phyloP scores from a whole-genome alignment of 768 basidiomycete species.

The Mycena kentingensis region DNA sequence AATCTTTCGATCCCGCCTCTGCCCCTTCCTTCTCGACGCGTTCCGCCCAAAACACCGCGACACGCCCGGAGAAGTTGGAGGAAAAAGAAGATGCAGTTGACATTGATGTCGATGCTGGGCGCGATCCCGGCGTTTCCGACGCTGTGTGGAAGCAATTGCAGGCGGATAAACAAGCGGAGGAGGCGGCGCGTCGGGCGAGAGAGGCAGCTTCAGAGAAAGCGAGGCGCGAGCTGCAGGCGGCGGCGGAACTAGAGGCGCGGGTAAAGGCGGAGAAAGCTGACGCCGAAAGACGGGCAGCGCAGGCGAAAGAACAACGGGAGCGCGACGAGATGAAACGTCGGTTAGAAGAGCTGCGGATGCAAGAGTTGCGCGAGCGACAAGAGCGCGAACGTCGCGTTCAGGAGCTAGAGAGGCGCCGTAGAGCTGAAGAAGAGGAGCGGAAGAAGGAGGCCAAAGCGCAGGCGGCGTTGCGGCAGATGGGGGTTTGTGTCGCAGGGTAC shows the following conservation, averaged over 20 bases:
- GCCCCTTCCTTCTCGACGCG: constrained; percentile 1
- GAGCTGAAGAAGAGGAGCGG: constrained; percentile 26
- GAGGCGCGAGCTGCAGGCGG: constrained; percentile 18
- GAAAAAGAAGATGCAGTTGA: background rate
- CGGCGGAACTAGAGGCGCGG: constrained; percentile 13
- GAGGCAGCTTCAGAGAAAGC: constrained; percentile 27
- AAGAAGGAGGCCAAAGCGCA: constrained; percentile 47
- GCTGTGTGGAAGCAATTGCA: constrained; percentile 53
- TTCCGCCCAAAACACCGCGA: background rate
- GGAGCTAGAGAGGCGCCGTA: constrained; percentile 26
- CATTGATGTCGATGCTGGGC: constrained; percentile 20
- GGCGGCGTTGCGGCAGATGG: constrained; percentile 45
- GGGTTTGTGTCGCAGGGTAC: constrained; percentile 50
- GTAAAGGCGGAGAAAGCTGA: constrained; percentile 21
- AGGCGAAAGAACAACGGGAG: constrained; percentile 19
- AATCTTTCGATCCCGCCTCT: background rate
- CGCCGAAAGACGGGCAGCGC: constrained; percentile 20
- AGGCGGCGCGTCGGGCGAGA: constrained; percentile 25
- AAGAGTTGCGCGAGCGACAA: constrained; percentile 21
- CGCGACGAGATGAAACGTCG: constrained; percentile 22
- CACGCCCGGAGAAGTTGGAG: constrained; percentile 2
- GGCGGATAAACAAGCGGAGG: constrained; percentile 36
- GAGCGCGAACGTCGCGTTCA: constrained; percentile 25
- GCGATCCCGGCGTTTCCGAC: constrained; percentile 58
- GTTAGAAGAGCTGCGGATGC: constrained; percentile 27